Conservation (phyloP, 1,284 basidiomycete species). For the Phylloboletellus chloephorus region DNA sequence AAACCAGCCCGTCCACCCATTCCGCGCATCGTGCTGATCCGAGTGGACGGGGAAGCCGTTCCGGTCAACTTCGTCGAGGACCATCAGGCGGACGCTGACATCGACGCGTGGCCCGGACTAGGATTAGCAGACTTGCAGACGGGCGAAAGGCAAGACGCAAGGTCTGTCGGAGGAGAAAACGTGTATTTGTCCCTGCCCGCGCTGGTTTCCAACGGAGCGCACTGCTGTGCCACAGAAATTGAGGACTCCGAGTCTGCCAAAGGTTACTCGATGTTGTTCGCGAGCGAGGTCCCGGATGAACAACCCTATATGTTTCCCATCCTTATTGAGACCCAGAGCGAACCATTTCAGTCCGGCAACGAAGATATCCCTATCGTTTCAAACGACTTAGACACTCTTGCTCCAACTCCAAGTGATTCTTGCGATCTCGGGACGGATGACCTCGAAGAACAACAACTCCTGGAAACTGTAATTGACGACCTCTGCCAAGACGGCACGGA, state of each 20-base stretch:
- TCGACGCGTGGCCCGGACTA: background rate
- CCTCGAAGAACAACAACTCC: background rate
- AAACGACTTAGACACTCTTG: background rate
- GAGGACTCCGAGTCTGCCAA: background rate
- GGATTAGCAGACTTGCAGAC: background rate
- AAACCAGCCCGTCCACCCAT: conserved; percentile 1
- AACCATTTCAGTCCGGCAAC: background rate
- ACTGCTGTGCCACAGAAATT: background rate
- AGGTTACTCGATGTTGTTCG: background rate
- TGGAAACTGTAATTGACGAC: background rate
- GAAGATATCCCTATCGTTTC: background rate
- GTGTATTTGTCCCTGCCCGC: background rate
- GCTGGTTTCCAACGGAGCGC: background rate
- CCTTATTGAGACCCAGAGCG: background rate
- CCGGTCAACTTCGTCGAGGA: conserved; percentile 12
- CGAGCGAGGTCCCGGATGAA: background rate
- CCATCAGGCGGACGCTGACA: background rate
- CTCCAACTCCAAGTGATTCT: background rate
- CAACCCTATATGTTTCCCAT: background rate
- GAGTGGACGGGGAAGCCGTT: conserved; percentile 14
- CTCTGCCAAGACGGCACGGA: background rate
- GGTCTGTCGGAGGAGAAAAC: background rate
- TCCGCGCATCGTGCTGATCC: conserved; percentile 17
- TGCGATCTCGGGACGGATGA: background rate
- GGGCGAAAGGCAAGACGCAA: background rate